Evolutionary conservation across 2,329 filamentous ascomycete genomes (phyloP).

Genomic region (Nemania diffusa): DNA sequence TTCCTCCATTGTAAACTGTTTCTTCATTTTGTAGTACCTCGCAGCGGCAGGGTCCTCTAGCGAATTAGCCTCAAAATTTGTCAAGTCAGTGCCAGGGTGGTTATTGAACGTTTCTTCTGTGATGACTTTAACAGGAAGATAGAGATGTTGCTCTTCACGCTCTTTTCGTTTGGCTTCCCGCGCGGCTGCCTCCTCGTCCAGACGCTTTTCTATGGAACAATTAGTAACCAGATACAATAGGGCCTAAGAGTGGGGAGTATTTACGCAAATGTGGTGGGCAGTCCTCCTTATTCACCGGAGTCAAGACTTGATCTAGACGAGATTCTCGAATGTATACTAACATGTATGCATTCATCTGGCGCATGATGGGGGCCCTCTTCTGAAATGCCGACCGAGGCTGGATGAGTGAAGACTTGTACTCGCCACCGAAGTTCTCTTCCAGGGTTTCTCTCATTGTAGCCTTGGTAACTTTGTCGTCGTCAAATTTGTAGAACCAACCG

Average conservation of each 20-base stretch:
- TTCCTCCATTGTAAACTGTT: constrained; percentile 79
- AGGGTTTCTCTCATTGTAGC: constrained; percentile 90
- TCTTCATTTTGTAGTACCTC: constrained; percentile 76
- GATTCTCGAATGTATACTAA: constrained; percentile 95
- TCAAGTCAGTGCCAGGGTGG: constrained; percentile 87
- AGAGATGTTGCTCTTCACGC: constrained; percentile 92
- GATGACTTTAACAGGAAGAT: constrained; percentile 84
- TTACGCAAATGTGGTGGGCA: constrained; percentile 84
- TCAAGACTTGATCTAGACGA: constrained; percentile 82
- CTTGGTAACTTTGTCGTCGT: constrained; percentile 96
- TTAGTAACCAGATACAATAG: constrained; percentile 22
- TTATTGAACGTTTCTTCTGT: constrained; percentile 82
- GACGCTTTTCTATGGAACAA: constrained; percentile 66
- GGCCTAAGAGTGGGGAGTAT: constrained; percentile 49
- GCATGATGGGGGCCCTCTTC: constrained; percentile 69
- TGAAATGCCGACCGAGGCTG: constrained; percentile 59
- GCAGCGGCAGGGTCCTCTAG: constrained; percentile 73
- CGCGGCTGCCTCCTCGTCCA: constrained; percentile 83
- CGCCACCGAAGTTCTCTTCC: constrained; percentile 96
- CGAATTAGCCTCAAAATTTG: constrained; percentile 69
- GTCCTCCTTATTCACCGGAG: constrained; percentile 78
- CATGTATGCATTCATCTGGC: constrained; percentile 94
- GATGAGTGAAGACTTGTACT: constrained; percentile 69
- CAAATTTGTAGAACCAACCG: constrained; percentile 95
- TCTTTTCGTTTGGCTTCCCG: constrained; percentile 85